Evolutionary conservation across 805 yeast species (phyloP), one percentile per base, ranked within the genome.

Genomic region (Lipomyces kockii): DNA sequence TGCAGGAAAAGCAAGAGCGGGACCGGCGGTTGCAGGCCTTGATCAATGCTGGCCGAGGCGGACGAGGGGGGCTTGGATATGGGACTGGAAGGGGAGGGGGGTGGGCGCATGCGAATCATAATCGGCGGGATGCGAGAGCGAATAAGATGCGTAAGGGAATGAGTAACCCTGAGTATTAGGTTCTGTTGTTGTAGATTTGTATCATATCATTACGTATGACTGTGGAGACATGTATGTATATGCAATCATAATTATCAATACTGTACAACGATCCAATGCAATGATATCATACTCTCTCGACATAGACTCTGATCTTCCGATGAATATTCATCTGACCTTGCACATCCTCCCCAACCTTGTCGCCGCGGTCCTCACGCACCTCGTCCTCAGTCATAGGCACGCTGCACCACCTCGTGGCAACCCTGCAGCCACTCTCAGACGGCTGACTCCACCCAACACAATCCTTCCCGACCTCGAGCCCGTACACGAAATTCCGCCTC

Each of bases 371-470:
- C 12, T 11, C 20, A 14, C 12, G 8, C n/a, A 67, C 59, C 55
- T 67, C 71, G 20, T 46, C 49, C 1, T 25, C 56, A 7, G 68
- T 60, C 67, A 69, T 65, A 4, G 20, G 29, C 32, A 53, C 63
- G 5, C 62, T 25, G 63, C 58, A 54, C 77, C 78, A 76, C 11
- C 32, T 35, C 12, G 51, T 29, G 2, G 89, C 88, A 22, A 86
- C 77, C 39, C 78, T 76, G 2, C 84, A 83, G 0, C 89, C 90
- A 61, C 81, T 80, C 62, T 80, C 82, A 65, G 87, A 83, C 0
- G 90, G 89, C 75, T 86, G 90, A 70, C 88, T 86, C 81, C 87
- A 86, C 1, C 84, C 88, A 7, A 86, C 76, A 61, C 81, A 80
- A 0, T 52, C 64, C 60, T 73, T 79, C 8, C 68, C 71, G 34